Evolutionary conservation across 352 stramenopile species (phyloP).

Genomic region (Pythium chondricola): DNA sequence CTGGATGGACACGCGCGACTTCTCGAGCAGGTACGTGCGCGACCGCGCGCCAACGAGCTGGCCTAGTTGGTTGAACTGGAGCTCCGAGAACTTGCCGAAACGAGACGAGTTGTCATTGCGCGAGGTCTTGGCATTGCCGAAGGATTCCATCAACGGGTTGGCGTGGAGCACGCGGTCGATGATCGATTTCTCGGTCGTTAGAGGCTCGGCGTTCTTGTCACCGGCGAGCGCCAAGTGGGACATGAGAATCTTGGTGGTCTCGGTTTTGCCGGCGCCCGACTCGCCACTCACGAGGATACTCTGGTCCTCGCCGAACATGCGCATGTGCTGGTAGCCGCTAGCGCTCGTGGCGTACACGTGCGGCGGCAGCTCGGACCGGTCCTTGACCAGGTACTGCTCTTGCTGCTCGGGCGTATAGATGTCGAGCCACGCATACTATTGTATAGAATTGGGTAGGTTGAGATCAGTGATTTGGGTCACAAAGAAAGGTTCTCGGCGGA

Average conservation of each 20-base stretch:
- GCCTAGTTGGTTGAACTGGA: conserved; percentile 90
- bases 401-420: conserved; percentile 83
- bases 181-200: conserved; percentile 53
- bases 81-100: conserved; percentile 95
- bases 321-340: conserved; percentile 78
- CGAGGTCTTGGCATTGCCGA: conserved; percentile 96
- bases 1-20: conserved; percentile 87
- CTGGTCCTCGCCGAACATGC: conserved; percentile 73
- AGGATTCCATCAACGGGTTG: conserved; percentile 90
- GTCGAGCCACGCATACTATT: conserved; percentile 88
- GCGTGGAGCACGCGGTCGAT: conserved; percentile 78
- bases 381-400: conserved; percentile 69
- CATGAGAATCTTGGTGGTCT: conserved; percentile 97
- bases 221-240: conserved; percentile 81
- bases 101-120: conserved; percentile 94
- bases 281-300: conserved; percentile 84
- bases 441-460: not conserved
- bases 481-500: not conserved
- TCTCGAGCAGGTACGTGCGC: conserved; percentile 85
- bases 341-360: conserved; percentile 82
- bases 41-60: conserved; percentile 78
- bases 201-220: conserved; percentile 33
- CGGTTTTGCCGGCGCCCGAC: conserved; percentile 92
- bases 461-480: not conserved
- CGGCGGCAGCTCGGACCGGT: conserved; percentile 62